A percentile compares a stretch with the other conserved stretches of the same genome.
phyloP scores from a whole-genome alignment of 73 alveolate species.

The Paramecium bursaria region DNA sequence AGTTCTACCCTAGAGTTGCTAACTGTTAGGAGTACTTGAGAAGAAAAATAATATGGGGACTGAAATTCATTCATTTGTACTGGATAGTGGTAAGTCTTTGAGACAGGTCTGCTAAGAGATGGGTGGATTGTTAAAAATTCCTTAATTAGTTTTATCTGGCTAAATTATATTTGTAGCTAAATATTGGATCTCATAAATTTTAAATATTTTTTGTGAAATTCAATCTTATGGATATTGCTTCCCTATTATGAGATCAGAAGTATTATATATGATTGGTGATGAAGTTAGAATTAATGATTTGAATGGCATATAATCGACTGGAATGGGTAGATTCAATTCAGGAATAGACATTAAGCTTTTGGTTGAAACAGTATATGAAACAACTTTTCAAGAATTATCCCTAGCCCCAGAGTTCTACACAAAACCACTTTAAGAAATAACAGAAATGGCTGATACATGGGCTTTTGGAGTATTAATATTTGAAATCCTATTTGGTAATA shows the following conservation, averaged over 20 bases:
- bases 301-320: constrained; percentile 14
- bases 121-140: constrained; percentile 43
- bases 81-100: neutral
- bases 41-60: constrained; percentile 55
- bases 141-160: constrained; percentile 46
- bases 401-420: constrained; percentile 44
- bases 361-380: neutral
- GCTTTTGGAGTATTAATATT: constrained; percentile 54
- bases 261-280: constrained; percentile 33
- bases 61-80: constrained; percentile 36
- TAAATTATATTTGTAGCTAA: constrained; percentile 43
- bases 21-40: constrained; percentile 36
- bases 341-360: constrained; percentile 13
- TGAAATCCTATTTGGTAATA: constrained; percentile 44
- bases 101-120: neutral
- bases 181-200: constrained; percentile 16
- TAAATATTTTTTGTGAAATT: constrained; percentile 39
- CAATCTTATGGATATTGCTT: constrained; percentile 31
- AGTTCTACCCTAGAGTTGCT: neutral
- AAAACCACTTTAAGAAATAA: constrained; percentile 46
- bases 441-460: constrained; percentile 50
- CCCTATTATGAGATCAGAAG: constrained; percentile 39
- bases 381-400: neutral
- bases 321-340: neutral
- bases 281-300: constrained; percentile 16